A percentile compares a stretch with the other conserved stretches of the same genome.
Evolutionary conservation across 208 protist genomes (phyloP).

Genomic region (Perkinsela sp.): DNA sequence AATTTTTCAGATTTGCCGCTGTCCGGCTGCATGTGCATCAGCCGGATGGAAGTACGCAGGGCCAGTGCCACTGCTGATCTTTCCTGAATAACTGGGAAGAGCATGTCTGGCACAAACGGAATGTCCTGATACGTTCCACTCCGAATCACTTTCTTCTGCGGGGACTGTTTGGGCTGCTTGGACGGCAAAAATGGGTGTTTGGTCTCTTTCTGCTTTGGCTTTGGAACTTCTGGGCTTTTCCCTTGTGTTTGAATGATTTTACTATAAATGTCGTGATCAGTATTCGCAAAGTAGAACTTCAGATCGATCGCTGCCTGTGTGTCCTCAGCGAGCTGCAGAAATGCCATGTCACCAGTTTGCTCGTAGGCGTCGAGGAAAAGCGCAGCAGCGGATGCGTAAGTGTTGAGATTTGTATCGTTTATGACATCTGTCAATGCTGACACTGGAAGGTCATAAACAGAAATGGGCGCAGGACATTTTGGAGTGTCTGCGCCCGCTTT

Average conservation of each 20-base stretch:
- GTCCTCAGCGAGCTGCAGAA: neutral
- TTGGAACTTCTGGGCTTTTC: neutral
- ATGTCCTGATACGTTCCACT: neutral
- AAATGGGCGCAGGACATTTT: too few species aligned
- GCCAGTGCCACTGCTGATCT: neutral
- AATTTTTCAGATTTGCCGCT: neutral
- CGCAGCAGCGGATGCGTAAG: neutral
- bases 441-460: too few species aligned
- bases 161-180: neutral
- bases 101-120: neutral
- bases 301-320: neutral
- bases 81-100: neutral
- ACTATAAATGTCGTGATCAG: neutral
- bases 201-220: neutral
- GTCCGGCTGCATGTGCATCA: neutral
- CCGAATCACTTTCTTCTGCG: neutral
- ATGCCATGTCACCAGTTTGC: neutral
- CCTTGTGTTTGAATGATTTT: neutral
- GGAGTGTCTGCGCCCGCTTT: too few species aligned
- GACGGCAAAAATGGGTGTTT: neutral
- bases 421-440: too few species aligned
- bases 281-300: neutral
- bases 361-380: neutral
- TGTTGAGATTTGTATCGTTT: too few species aligned
- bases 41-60: neutral